Evolutionary conservation across 768 basidiomycete genomes (phyloP).

Genomic region (Hemileccinum impolitum): DNA sequence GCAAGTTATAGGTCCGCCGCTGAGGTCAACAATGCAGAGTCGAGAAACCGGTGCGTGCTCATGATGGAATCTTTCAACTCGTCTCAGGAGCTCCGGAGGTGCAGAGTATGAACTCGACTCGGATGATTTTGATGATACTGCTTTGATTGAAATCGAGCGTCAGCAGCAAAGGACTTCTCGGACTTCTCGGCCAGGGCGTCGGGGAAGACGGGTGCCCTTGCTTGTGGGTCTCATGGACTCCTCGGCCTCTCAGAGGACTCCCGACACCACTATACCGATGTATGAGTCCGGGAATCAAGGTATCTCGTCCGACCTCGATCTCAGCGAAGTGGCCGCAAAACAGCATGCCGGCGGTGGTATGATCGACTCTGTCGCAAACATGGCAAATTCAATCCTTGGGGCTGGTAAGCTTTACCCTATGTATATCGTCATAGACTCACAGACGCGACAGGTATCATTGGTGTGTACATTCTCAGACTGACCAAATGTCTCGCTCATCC

Average conservation of each 20-base stretch:
- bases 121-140: conserved; percentile 70
- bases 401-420: conserved; percentile 55
- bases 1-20: conserved; percentile 61
- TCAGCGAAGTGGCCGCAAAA: conserved; percentile 72
- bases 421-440: conserved; percentile 14
- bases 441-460: conserved; percentile 59
- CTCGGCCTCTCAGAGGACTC: conserved; percentile 50
- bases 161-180: conserved; percentile 22
- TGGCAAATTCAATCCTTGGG: conserved; percentile 95
- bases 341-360: conserved; percentile 67
- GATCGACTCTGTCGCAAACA: conserved; percentile 81
- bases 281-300: conserved; percentile 34
- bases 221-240: conserved; percentile 75
- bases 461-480: conserved; percentile 37
- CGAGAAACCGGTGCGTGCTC: conserved; percentile 74
- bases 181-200: conserved; percentile 32
- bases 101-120: conserved; percentile 82
- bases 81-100: conserved; percentile 8
- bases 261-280: conserved; percentile 54
- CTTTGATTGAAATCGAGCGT: conserved; percentile 30
- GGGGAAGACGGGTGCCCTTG: conserved; percentile 67
- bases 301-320: conserved; percentile 36
- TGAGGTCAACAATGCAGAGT: conserved; percentile 71
- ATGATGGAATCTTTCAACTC: not conserved
- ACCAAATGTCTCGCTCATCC: conserved; percentile 1